Conservation (phyloP, 495 filamentous ascomycete species). For the Daldinia loculata region DNA sequence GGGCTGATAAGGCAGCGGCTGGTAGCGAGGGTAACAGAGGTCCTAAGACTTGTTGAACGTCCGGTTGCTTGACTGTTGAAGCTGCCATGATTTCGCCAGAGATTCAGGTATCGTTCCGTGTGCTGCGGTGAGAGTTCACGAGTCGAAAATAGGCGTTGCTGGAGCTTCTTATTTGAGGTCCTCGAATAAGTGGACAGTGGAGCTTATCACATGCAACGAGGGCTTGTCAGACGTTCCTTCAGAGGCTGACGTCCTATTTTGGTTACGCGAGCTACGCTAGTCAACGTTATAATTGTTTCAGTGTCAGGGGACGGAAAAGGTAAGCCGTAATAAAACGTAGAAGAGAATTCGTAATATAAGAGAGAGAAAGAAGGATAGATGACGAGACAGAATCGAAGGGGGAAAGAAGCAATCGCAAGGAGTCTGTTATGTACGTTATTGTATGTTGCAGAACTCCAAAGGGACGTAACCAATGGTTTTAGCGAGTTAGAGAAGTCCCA, state of each 20-base stretch:
- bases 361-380: slow-evolving; percentile 2
- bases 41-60: slow-evolving; percentile 70
- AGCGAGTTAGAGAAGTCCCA: slow-evolving; percentile 1
- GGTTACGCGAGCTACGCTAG: slow-evolving; percentile 26
- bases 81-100: slow-evolving; percentile 40
- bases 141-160: slow-evolving; percentile 6
- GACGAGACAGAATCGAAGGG: background rate
- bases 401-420: background rate
- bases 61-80: slow-evolving; percentile 66
- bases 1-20: slow-evolving; percentile 78
- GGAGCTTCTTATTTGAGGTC: slow-evolving; percentile 25
- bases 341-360: background rate
- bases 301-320: slow-evolving; percentile 11
- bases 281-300: slow-evolving; percentile 36
- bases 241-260: slow-evolving; percentile 24
- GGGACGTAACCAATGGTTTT: slow-evolving; percentile 26
- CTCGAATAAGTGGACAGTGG: slow-evolving; percentile 7
- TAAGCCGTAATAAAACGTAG: background rate
- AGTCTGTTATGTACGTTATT: slow-evolving; percentile 1
- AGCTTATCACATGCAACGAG: slow-evolving; percentile 35
- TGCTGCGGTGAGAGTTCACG: slow-evolving; percentile 11
- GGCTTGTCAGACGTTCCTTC: slow-evolving; percentile 17
- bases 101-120: slow-evolving; percentile 6
- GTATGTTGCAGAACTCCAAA: background rate
- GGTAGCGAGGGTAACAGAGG: slow-evolving; percentile 88